Percentiles rank a stretch among this genome's conserved stretches.
phyloP scores from a whole-genome alignment of 225 moss, liverwort and hornwort genomes.

The Ulota crispa region DNA sequence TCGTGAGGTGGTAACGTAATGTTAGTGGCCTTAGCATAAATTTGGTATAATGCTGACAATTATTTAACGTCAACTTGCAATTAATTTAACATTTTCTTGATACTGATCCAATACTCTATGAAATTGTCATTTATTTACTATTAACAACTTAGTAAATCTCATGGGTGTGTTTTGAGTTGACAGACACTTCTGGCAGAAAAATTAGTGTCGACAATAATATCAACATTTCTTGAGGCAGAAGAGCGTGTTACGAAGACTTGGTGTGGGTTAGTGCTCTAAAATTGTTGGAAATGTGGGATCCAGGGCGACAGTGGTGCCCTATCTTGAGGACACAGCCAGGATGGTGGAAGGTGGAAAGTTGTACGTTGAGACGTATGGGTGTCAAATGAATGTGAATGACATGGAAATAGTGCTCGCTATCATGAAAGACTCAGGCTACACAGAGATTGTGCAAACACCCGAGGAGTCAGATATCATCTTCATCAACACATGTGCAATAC shows the following conservation, averaged over 20 bases:
- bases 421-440: slow-evolving; percentile 95
- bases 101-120: background rate
- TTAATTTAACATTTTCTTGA: background rate
- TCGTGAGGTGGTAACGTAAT: background rate
- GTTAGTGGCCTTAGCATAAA: background rate
- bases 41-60: background rate
- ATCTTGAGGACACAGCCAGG: slow-evolving; percentile 67
- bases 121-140: background rate
- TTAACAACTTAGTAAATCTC: background rate
- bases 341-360: slow-evolving; percentile 70
- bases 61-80: background rate
- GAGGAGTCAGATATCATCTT: slow-evolving; percentile 91
- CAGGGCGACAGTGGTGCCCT: slow-evolving; percentile 85
- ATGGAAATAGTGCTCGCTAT: slow-evolving; percentile 98
- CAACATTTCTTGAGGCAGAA: slow-evolving; percentile 2
- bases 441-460: slow-evolving; percentile 84
- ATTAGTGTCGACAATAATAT: background rate
- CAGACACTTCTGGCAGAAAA: background rate
- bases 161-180: background rate
- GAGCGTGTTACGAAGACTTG: background rate
- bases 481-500: slow-evolving; percentile 95
- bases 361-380: slow-evolving; percentile 97
- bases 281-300: slow-evolving; percentile 30
- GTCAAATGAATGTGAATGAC: slow-evolving; percentile 99
- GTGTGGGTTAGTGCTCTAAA: slow-evolving; percentile 20